These are phyloP conservation scores for Aphanomyces stellatus DNA, from an alignment of 352 stramenopile species.

Conservation along the genomic window DNA sequence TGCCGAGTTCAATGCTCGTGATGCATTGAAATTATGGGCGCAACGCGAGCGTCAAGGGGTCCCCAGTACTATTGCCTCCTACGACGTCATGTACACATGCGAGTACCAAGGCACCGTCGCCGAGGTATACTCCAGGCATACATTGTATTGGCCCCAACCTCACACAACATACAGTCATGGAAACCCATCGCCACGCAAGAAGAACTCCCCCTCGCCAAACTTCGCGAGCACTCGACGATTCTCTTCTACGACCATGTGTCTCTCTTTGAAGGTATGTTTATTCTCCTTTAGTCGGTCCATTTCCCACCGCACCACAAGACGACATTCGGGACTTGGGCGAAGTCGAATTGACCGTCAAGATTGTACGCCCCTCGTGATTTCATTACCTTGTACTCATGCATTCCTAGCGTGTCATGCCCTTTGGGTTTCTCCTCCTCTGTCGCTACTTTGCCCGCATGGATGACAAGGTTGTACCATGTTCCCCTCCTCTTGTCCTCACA, in stretches of 20 bases:
- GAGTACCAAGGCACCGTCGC: background rate
- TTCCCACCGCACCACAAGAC: conserved; percentile 26
- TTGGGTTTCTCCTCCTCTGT: conserved; percentile 54
- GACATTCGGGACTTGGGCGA: conserved; percentile 55
- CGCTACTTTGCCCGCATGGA: conserved; percentile 56
- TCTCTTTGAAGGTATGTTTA: conserved; percentile 49
- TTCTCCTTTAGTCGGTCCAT: background rate
- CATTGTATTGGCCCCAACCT: background rate
- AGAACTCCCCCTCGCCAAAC: conserved; percentile 32
- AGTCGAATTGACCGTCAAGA: conserved; percentile 49
- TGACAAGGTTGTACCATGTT: conserved; percentile 31
- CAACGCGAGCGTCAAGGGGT: conserved; percentile 13
- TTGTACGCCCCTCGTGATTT: conserved; percentile 25
- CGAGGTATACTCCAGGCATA: background rate
- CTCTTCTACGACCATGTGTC: conserved; percentile 48
- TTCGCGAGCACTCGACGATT: conserved; percentile 43
- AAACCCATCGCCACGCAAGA: background rate
- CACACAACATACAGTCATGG: background rate
- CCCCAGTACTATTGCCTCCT: conserved; percentile 26
- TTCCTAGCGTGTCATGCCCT: conserved; percentile 45
- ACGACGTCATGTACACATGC: conserved; percentile 56
- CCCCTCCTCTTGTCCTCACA: background rate
- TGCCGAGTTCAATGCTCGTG: conserved; percentile 35
- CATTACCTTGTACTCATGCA: background rate
- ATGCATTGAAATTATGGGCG: conserved; percentile 40